A percentile compares a stretch with the other conserved stretches of the same genome.
phyloP scores from a whole-genome alignment of 148 eudicot genomes.

The Rhododendron kiyosumense region DNA sequence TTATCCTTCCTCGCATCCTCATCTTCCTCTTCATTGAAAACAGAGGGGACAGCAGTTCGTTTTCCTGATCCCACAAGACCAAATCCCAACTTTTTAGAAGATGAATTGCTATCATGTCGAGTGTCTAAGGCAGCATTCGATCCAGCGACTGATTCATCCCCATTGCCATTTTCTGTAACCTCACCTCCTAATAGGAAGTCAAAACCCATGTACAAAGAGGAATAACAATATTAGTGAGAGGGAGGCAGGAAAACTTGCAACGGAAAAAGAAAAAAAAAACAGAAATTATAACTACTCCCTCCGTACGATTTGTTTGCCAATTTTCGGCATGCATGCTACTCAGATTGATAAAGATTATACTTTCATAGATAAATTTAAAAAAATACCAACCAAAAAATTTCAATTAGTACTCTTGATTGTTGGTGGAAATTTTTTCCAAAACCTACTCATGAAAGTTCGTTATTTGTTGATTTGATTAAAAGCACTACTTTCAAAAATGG shows the following conservation, averaged over 20 bases:
- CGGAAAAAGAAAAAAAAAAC: neutral
- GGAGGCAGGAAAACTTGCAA: neutral
- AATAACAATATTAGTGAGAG: neutral
- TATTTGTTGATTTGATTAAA: neutral
- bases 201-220: neutral
- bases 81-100: conserved; percentile 72
- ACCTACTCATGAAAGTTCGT: neutral
- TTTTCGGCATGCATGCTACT: neutral
- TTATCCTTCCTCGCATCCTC: conserved; percentile 89
- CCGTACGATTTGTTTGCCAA: neutral
- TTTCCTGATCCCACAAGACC: conserved; percentile 89
- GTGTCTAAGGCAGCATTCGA: conserved; percentile 38
- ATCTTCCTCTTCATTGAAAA: conserved; percentile 86
- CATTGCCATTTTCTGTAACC: conserved; percentile 50
- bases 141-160: conserved; percentile 39
- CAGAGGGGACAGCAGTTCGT: conserved; percentile 79
- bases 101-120: conserved; percentile 38
- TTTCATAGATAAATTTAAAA: neutral
- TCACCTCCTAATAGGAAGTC: conserved; percentile 34
- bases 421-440: neutral
- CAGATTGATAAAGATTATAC: neutral
- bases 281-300: neutral
- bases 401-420: neutral
- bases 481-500: neutral
- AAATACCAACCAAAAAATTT: neutral